Evolutionary conservation across 1,139 yeast species (phyloP).

Genomic region (Arxiozyma bovina): DNA sequence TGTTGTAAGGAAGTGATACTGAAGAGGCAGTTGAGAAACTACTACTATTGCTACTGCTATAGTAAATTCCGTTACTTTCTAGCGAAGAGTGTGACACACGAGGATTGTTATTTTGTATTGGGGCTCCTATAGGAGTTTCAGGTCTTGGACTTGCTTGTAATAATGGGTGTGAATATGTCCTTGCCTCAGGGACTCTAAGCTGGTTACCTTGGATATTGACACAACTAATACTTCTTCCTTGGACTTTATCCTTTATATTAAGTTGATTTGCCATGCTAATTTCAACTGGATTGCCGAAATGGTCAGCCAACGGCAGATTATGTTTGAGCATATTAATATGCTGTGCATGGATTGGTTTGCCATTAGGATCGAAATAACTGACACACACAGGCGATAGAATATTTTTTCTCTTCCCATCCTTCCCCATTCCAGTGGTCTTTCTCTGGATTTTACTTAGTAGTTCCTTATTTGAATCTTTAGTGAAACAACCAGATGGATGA

Average conservation of each 20-base stretch:
- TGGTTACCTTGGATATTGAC: neutral
- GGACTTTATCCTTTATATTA: neutral
- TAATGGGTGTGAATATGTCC: slow-evolving; percentile 4
- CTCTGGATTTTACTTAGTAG: slow-evolving; percentile 26
- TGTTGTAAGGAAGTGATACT: neutral
- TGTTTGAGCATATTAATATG: neutral
- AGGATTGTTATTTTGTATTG: neutral
- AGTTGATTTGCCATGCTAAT: neutral
- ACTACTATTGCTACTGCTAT: neutral
- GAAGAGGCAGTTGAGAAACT: neutral
- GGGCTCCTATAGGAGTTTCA: neutral
- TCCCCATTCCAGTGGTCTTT: slow-evolving; percentile 27
- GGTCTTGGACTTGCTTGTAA: neutral
- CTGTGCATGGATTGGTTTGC: neutral
- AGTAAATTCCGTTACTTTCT: neutral
- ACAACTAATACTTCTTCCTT: slow-evolving; percentile 2
- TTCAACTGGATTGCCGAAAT: neutral
- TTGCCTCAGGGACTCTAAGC: neutral
- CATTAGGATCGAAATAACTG: slow-evolving; percentile 8
- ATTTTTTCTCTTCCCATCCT: slow-evolving; percentile 28
- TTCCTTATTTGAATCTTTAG: slow-evolving; percentile 59
- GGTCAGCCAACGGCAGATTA: neutral
- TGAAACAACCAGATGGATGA: slow-evolving; percentile 71
- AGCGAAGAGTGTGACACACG: neutral
- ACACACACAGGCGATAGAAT: slow-evolving; percentile 18